Base-by-base conservation (phyloP, 1,284 basidiomycete genomes). In the Fereydounia khargensis region DNA sequence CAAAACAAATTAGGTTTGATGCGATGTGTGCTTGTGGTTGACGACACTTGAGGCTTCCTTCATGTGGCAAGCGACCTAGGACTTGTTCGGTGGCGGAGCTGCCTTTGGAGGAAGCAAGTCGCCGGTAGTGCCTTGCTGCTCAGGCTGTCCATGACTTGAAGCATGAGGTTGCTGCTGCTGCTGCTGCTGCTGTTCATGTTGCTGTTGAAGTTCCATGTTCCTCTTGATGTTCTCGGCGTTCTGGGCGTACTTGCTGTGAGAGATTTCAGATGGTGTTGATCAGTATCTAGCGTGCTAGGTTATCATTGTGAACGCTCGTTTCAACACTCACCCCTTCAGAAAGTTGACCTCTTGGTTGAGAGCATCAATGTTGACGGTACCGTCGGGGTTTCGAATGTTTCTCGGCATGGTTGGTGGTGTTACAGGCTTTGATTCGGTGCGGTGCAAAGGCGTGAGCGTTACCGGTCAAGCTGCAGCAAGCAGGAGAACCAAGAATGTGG, bases 291-390 rank as follows among this genome's bases (percentile, higher is more conserved):
- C 10, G 27, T 10, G 27, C n/a, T 9, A n/a, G 27, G n/a, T 10
- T 10, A 28, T n/a, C 10, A 28, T 28, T 9, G 27, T 10, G n/a
- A n/a, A 11, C 5, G 10, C 9, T 4, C 20, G 7, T 11, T 35
- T 5, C 33, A 19, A 5, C 17, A 51, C 59, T 54, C 47, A 62
- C 59, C 34, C 59, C 38, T 62, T 57, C 23, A 62, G 23, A 33
- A 37, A 51, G 19, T 36, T 38, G 19, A 47, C 46, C 47, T 62
- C 59, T 22, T 50, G 49, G 37, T 58, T 53, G 24, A 62, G 42
- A 20, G 46, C 44, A 17, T 62, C 59, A 33, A 62, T 35, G 47
- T 62, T 62, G 50, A 62, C 59, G 37, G 59, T 62, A 22, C 59
- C 59, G 39, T 62, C 59, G 20, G 54, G 44, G 30, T 58, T 62